Base-by-base conservation (phyloP, 2,329 filamentous ascomycete genomes). In the Phialophora tarda region DNA sequence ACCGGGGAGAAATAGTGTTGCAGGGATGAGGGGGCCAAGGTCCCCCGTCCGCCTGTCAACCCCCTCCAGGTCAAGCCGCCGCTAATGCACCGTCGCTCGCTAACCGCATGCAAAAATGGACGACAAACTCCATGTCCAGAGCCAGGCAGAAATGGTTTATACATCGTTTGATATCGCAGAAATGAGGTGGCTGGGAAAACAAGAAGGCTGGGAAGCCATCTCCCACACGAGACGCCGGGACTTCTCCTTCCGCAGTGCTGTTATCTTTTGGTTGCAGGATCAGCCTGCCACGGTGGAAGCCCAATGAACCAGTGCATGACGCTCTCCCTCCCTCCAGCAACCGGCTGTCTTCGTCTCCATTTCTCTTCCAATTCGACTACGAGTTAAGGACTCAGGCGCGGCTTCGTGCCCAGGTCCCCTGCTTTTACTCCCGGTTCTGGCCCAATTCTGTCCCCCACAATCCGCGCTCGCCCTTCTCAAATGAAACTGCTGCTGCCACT, bases 151-250 rank as follows among this genome's bases (percentile, higher is more conserved):
- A 34, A 60, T 47, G 56, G 56, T 63, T 68, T 68, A 60, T 65
- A 68, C 50, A 54, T 28, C 6, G 41, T 65, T 68, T 65, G 60
- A 51, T 50, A 32, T 48, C n/a, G 38, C 21, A 21, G 21, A 44
- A 44, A 44, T 44, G 38, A 44, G 38, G 38, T 44, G 38, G 38
- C 48, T 28, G 26, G 23, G 23, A 47, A 64, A 68, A 65, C 26
- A 38, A 57, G 63, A 63, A 63, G 66, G 66, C 30, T 68, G 66
- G 66, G 66, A 63, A 41, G 34, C 34, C n/a, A 44, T 47, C 32
- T n/a, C 38, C 1, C 6, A n/a, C 38, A 44, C 6, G 38, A 44
- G 54, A 57, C 28, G 58, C 24, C 50, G 58, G 58, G 44, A 61
- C 28, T 17, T 17, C 32, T 14, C 23, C 11, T 24, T 26, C n/a